Base-by-base conservation (phyloP, 2,329 filamentous ascomycete species). In the Mariannaea sp. region DNA sequence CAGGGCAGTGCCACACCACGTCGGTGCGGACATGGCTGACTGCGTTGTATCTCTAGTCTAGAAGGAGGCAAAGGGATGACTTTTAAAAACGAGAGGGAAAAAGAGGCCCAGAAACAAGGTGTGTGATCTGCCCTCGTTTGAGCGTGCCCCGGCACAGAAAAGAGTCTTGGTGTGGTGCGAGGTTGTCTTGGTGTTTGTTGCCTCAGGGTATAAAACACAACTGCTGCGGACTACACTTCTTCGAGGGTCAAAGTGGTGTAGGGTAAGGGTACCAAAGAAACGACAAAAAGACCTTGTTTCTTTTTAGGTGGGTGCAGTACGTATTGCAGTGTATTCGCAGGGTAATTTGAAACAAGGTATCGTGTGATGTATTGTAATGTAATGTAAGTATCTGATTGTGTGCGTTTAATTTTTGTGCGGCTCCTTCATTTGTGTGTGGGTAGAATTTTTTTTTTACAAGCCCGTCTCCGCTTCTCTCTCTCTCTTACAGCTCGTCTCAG, bases 1-100 rank as follows among this genome's bases (percentile, higher is more conserved):
- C 58, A 66, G 32, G 52, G 64, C 64, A 29, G 20, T 61, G 24
- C 64, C 64, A 24, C 40, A 61, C 14, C 48, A 43, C 50, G 56
- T 56, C 29, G 39, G 30, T 32, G 40, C 47, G 30, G 38, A 40
- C 46, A 46, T 43, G 26, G 26, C 39, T 43, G 26, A 26, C 39
- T 26, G 17, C 13, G 17, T 10, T 22, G 17, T 22, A 13, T 19
- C 5, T 24, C 16, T n/a, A n/a, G n/a, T 17, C 22, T 17, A 17
- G 14, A 19, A 36, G 7, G 14, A 10, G 7, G 9, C 7, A 36
- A 19, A 20, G n/a, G 7, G 16, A 24, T 24, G 8, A 5, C 22
- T 24, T 24, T 24, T 8, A n/a, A n/a, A n/a, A n/a, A n/a, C n/a
- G n/a, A n/a, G n/a, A n/a, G n/a, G n/a, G n/a, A n/a, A n/a, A n/a